These are phyloP conservation scores for Penstemon eatonii DNA, from an alignment of 257 asterid genomes.

Conservation along the genomic window DNA sequence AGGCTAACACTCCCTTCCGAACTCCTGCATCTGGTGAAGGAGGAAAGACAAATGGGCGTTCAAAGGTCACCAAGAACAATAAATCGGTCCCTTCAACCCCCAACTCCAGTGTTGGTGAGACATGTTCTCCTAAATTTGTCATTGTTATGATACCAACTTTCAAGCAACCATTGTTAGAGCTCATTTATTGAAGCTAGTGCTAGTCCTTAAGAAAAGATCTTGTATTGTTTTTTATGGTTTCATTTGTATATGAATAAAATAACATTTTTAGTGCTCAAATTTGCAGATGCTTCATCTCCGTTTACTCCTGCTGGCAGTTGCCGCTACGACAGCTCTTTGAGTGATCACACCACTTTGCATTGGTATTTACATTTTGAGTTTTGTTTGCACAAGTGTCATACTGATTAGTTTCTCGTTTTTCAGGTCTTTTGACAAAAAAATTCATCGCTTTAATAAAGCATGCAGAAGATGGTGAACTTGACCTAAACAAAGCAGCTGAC, in stretches of 20 bases:
- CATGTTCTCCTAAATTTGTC: conserved; percentile 9
- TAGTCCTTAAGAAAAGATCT: not conserved
- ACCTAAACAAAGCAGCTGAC: conserved; percentile 91
- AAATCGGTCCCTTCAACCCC: conserved; percentile 67
- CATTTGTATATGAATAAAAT: too few species aligned
- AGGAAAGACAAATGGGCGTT: conserved; percentile 56
- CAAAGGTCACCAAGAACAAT: conserved; percentile 62
- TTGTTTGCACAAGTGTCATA: conserved; percentile 11
- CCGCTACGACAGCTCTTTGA: conserved; percentile 89
- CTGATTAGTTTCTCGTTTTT: conserved; percentile 32
- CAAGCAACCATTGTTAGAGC: not conserved
- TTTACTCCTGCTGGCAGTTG: conserved; percentile 91
- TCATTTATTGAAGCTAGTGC: conserved; percentile 6
- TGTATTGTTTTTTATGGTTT: not conserved
- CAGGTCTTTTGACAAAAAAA: conserved; percentile 61
- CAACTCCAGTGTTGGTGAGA: conserved; percentile 58
- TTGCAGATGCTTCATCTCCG: conserved; percentile 83
- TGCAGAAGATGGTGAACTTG: conserved; percentile 80
- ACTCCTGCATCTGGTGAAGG: conserved; percentile 81
- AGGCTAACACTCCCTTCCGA: conserved; percentile 51
- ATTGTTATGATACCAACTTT: conserved; percentile 9
- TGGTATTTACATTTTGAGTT: conserved; percentile 24
- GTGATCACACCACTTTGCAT: conserved; percentile 40
- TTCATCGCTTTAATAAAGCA: conserved; percentile 49
- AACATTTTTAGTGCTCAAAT: conserved; percentile 2